Conservation (phyloP, 768 basidiomycete genomes). For the Solioccasus polychromus region DNA sequence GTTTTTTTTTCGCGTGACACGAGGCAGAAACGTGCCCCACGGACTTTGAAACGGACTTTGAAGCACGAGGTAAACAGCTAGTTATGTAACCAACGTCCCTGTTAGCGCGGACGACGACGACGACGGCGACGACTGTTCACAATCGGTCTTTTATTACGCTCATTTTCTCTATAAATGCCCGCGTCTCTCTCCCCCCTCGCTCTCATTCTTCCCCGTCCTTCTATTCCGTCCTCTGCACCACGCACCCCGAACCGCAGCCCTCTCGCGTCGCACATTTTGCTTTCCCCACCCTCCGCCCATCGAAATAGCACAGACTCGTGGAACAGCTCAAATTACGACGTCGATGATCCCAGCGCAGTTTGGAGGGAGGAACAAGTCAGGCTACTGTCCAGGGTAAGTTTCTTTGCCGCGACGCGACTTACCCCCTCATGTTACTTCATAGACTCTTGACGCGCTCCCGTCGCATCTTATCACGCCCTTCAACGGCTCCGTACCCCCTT, state of each 20-base stretch:
- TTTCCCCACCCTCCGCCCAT: conserved; percentile 38
- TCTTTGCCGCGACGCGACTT: neutral
- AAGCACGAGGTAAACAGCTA: conserved; percentile 14
- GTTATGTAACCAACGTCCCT: conserved; percentile 18
- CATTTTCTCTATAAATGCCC: conserved; percentile 39
- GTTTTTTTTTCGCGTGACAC: too few species aligned
- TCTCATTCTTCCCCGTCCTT: conserved; percentile 61
- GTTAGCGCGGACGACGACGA: conserved; percentile 27
- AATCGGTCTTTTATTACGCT: conserved; percentile 32
- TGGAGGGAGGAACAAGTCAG: conserved; percentile 75
- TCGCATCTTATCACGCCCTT: conserved; percentile 85
- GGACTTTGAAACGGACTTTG: conserved; percentile 21
- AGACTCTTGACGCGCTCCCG: conserved; percentile 81
- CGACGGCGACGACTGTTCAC: conserved; percentile 8
- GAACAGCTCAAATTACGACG: conserved; percentile 73
- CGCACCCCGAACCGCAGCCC: conserved; percentile 63
- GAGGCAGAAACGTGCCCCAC: conserved; percentile 22
- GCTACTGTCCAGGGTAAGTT: conserved; percentile 61
- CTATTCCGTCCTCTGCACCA: conserved; percentile 43
- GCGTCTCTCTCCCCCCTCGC: conserved; percentile 52
- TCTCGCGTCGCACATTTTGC: conserved; percentile 49
- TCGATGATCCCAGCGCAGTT: conserved; percentile 60
- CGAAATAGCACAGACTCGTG: conserved; percentile 80
- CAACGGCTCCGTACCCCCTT: conserved; percentile 78
- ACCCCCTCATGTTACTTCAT: conserved; percentile 5